phyloP scores from a whole-genome alignment of 164 flowering plant genomes.

The Annona squamosa region DNA sequence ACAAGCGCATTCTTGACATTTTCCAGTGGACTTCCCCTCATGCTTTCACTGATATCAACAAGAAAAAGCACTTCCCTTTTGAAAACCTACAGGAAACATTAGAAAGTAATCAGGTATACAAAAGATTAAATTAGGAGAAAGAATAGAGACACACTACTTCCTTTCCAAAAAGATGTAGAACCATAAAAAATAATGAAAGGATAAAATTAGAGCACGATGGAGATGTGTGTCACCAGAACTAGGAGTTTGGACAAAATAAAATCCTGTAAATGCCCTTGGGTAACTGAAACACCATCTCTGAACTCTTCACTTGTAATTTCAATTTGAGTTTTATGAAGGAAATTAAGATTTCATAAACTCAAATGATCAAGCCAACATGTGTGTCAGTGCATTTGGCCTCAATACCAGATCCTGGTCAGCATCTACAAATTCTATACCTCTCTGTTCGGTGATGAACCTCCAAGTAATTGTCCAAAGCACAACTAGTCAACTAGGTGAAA shows the following conservation, averaged over 20 bases:
- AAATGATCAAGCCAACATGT: too few relatives aligned
- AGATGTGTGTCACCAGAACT: neutral
- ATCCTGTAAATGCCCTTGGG: neutral
- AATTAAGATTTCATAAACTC: neutral
- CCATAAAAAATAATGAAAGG: neutral
- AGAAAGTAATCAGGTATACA: conserved; percentile 3
- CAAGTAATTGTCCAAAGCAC: neutral
- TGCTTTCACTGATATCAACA: conserved; percentile 91
- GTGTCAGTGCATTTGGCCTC: too few relatives aligned
- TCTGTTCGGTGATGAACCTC: neutral
- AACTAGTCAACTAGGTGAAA: too few relatives aligned
- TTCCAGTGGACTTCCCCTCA: conserved; percentile 71
- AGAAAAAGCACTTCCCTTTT: conserved; percentile 64
- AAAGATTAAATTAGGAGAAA: conserved; percentile 1
- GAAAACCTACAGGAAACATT: conserved; percentile 47
- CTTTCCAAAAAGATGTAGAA: neutral
- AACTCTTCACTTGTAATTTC: neutral
- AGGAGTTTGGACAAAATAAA: neutral
- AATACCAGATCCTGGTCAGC: too few relatives aligned
- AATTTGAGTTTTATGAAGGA: neutral
- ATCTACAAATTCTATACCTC: too few relatives aligned
- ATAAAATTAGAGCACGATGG: neutral
- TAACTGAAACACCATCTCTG: neutral
- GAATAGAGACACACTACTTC: too few relatives aligned
- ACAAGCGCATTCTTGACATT: conserved; percentile 47